These are phyloP conservation scores for Citrus trifoliata DNA, from an alignment of 345 rosid species.

Conservation along the genomic window DNA sequence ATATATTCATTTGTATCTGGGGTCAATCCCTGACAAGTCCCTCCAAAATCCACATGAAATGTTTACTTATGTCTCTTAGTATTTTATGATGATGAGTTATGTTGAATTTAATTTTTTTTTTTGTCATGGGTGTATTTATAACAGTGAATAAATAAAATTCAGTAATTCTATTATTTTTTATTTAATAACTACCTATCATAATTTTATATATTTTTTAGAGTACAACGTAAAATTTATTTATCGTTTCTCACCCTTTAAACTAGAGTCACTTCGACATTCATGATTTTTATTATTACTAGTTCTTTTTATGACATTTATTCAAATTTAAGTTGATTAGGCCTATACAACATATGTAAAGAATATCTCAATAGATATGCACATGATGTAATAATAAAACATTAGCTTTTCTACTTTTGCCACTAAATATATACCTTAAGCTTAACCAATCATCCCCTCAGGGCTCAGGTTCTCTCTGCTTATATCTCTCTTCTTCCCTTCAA, in stretches of 20 bases:
- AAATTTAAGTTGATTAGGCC: slow-evolving; percentile 1
- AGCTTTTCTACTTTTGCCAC: background rate
- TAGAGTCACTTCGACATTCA: background rate
- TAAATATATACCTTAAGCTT: background rate
- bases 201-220: too few species aligned
- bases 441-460: background rate
- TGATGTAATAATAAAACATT: background rate
- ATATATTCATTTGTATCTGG: background rate
- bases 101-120: too few species aligned
- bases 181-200: too few species aligned
- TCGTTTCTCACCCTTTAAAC: background rate
- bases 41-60: slow-evolving; percentile 20
- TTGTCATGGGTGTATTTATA: too few species aligned
- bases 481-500: background rate
- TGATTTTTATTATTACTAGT: slow-evolving; percentile 13
- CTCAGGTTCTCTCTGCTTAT: slow-evolving; percentile 5
- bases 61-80: background rate
- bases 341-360: slow-evolving; percentile 5
- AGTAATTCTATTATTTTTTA: too few species aligned
- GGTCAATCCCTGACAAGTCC: slow-evolving; percentile 10
- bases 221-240: too few species aligned
- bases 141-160: too few species aligned
- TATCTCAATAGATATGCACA: background rate
- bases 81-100: too few species aligned
- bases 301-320: slow-evolving; percentile 18